These are phyloP conservation scores for Furcasterigmium furcatum DNA, from an alignment of 2,329 filamentous ascomycete species.

Conservation along the genomic window DNA sequence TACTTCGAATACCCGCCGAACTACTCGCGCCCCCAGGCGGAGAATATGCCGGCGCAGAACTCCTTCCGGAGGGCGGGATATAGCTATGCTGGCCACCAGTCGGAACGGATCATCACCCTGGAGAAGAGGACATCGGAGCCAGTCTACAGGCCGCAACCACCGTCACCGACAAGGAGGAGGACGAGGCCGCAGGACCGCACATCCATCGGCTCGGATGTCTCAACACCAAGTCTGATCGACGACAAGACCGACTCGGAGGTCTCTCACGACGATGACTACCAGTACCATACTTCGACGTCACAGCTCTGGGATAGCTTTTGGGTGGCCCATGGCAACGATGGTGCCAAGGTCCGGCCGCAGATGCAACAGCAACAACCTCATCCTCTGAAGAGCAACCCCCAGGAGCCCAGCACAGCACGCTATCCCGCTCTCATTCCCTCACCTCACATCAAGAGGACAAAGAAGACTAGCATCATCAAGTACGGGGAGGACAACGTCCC, in stretches of 20 bases:
- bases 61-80: slow-evolving; percentile 10
- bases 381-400: slow-evolving; percentile 2
- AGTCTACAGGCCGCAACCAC: slow-evolving; percentile 3
- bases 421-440: slow-evolving; percentile 14
- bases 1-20: slow-evolving; percentile 35
- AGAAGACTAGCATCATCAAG: slow-evolving; percentile 12
- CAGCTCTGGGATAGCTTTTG: slow-evolving; percentile 53
- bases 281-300: slow-evolving; percentile 39
- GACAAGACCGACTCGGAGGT: slow-evolving; percentile 47
- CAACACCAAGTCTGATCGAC: slow-evolving; percentile 46
- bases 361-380: slow-evolving; percentile 4
- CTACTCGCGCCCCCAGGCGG: slow-evolving; percentile 34
- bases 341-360: slow-evolving; percentile 9
- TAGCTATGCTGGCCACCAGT: slow-evolving; percentile 3
- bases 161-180: slow-evolving; percentile 7
- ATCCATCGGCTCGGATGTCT: slow-evolving; percentile 43
- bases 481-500: slow-evolving; percentile 19
- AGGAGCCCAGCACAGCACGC: background rate
- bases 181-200: slow-evolving; percentile 24
- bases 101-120: background rate
- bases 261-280: slow-evolving; percentile 48
- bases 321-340: slow-evolving; percentile 17
- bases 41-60: slow-evolving; percentile 12
- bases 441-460: slow-evolving; percentile 11
- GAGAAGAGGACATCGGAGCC: slow-evolving; percentile 4